Evolutionary conservation across 176 grass and related monocot genomes (phyloP).

Genomic region (Thinopyrum elongatum): DNA sequence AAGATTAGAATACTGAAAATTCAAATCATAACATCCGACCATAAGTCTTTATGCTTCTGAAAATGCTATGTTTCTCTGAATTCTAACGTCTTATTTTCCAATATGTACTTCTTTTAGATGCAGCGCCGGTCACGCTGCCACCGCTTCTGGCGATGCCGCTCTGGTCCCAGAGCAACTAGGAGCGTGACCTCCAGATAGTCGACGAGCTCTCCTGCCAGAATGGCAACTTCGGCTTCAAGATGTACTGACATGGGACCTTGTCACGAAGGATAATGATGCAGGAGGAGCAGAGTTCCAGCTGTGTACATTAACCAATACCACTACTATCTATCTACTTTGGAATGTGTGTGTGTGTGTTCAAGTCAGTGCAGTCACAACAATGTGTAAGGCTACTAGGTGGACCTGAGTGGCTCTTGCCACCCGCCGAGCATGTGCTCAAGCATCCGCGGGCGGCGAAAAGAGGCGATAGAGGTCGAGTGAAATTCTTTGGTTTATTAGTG

Average conservation of each 20-base stretch:
- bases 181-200: slow-evolving; percentile 11
- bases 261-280: neutral
- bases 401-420: slow-evolving; percentile 38
- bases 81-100: neutral
- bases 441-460: slow-evolving; percentile 41
- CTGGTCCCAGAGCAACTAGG: slow-evolving; percentile 32
- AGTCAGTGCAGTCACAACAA: too few species aligned
- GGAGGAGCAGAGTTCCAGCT: neutral
- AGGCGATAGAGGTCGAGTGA: slow-evolving; percentile 18
- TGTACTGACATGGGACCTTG: neutral
- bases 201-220: slow-evolving; percentile 4
- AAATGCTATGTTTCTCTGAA: slow-evolving; percentile 24
- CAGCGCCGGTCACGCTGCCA: neutral
- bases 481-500: slow-evolving; percentile 64
- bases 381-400: too few species aligned
- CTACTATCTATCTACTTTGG: neutral
- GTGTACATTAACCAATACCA: slow-evolving; percentile 34
- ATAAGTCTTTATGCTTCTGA: neutral
- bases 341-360: too few species aligned
- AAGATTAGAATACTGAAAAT: too few species aligned
- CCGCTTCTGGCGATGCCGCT: neutral
- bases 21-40: neutral
- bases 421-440: slow-evolving; percentile 6
- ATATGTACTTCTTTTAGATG: slow-evolving; percentile 16
- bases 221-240: neutral